Base-by-base conservation (phyloP, 305 asterid species). In the Rubia occidens region DNA sequence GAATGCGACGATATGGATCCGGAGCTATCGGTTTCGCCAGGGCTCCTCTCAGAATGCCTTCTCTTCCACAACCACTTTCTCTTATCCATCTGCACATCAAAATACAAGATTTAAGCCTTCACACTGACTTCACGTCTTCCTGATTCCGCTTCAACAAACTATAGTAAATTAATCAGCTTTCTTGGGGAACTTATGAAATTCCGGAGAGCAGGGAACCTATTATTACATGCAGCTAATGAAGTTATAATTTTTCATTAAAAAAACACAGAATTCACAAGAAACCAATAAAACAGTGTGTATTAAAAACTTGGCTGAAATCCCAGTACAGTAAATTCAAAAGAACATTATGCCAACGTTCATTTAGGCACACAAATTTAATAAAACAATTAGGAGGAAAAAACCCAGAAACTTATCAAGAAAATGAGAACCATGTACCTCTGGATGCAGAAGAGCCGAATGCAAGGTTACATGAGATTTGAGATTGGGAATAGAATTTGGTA, bases 41-140 rank as follows among this genome's bases (percentile, higher is more conserved):
- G 84, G 69, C 91, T 86, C 81, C 84, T 84, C 75, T 88, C 95
- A 0, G 90, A 81, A 70, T 87, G 73, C 72, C 77, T 85, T 75
- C 82, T 88, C 80, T 85, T 90, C 95, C 91, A 88, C 70, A 81
- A 76, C 95, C 97, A 90, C 69, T 88, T 88, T 79, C 85, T 82
- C 79, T 86, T 86, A 40, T 89, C 95, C 95, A 86, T 65, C 84
- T 79, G 77, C 75, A 76, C 66, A 73, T 62, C n/a, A 63, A 8
- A 29, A 51, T 17, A 32, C 18, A 67, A n/a, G 8, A 49, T 32
- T 24, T 45, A 32, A 67, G 62, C 32, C 39, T 18, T 3, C 42
- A 43, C 4, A 18, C 61, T 72, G 20, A 37, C 60, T 68, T 68
- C 43, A 42, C 49, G 56, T 5, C 61, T 53, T 68, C 68, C 35